phyloP scores from a whole-genome alignment of 2,329 filamentous ascomycete genomes.

The Talaromyces sp. region DNA sequence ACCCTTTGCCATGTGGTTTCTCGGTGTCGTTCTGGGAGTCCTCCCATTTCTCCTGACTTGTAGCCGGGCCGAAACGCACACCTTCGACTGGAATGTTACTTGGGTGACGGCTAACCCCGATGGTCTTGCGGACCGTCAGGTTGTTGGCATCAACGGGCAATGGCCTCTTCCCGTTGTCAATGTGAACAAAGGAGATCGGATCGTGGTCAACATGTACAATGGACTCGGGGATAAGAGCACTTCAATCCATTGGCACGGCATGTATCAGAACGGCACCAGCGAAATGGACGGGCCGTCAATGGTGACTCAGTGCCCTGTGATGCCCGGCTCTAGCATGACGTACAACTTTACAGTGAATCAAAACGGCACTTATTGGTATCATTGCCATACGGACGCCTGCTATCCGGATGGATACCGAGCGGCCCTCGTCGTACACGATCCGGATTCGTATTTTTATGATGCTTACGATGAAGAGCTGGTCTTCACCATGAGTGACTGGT shows the following conservation, averaged over 20 bases:
- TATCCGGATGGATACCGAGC: constrained; percentile 67
- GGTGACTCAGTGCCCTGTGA: constrained; percentile 65
- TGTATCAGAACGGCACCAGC: constrained; percentile 72
- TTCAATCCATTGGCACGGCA: constrained; percentile 71
- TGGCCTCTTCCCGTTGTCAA: constrained; percentile 72
- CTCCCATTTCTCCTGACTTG: too few relatives aligned
- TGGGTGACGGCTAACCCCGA: constrained; percentile 57
- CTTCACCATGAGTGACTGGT: constrained; percentile 69
- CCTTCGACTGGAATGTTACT: constrained; percentile 52
- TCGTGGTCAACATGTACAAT: constrained; percentile 68
- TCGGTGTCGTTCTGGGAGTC: too few relatives aligned
- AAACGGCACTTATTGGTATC: constrained; percentile 62
- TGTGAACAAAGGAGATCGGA: constrained; percentile 67
- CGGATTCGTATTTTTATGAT: constrained; percentile 50
- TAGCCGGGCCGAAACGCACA: too few relatives aligned
- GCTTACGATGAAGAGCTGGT: constrained; percentile 60
- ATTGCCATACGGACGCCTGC: constrained; percentile 56
- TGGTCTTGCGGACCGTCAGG: constrained; percentile 45
- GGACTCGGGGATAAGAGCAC: constrained; percentile 61
- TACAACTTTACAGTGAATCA: constrained; percentile 66
- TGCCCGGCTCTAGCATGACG: constrained; percentile 59
- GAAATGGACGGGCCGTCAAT: constrained; percentile 69
- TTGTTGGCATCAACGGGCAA: constrained; percentile 70
- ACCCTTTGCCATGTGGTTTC: too few relatives aligned
- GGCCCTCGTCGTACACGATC: constrained; percentile 63